These are phyloP conservation scores for Besnoitia besnoiti DNA, from an alignment of 169 alveolate species.

Conservation along the genomic window DNA sequence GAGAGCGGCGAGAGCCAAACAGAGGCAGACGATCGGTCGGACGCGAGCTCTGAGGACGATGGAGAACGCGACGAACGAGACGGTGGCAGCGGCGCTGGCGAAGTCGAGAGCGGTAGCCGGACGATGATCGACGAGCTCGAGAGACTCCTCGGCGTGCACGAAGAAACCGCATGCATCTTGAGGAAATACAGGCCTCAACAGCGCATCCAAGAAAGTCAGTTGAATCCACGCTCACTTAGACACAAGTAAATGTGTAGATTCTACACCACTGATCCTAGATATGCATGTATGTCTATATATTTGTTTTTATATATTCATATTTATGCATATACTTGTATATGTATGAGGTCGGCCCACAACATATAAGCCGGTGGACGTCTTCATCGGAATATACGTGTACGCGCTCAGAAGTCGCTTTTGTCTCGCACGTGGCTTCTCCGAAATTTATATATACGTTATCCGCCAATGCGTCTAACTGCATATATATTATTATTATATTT, in stretches of 20 bases:
- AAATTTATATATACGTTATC: too few species aligned
- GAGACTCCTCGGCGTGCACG: neutral
- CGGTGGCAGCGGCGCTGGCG: neutral
- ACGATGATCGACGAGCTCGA: neutral
- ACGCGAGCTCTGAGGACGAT: neutral
- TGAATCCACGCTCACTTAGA: neutral
- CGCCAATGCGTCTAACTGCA: too few species aligned
- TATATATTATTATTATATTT: too few species aligned
- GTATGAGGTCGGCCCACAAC: neutral
- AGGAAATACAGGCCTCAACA: neutral
- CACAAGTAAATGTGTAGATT: neutral
- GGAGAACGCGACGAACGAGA: neutral
- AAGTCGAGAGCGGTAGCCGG: neutral
- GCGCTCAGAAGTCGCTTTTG: too few species aligned
- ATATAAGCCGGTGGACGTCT: neutral
- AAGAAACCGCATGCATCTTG: neutral
- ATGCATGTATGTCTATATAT: neutral
- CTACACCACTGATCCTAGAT: neutral
- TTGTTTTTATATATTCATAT: neutral
- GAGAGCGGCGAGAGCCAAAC: too few species aligned
- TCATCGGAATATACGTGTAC: too few species aligned
- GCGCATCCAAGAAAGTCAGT: slow-evolving; percentile 10
- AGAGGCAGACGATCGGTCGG: too few species aligned
- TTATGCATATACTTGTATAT: neutral
- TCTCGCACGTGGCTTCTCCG: too few species aligned